Conservation (phyloP, 2,329 filamentous ascomycete species). For the Diaporthe caulivora region DNA sequence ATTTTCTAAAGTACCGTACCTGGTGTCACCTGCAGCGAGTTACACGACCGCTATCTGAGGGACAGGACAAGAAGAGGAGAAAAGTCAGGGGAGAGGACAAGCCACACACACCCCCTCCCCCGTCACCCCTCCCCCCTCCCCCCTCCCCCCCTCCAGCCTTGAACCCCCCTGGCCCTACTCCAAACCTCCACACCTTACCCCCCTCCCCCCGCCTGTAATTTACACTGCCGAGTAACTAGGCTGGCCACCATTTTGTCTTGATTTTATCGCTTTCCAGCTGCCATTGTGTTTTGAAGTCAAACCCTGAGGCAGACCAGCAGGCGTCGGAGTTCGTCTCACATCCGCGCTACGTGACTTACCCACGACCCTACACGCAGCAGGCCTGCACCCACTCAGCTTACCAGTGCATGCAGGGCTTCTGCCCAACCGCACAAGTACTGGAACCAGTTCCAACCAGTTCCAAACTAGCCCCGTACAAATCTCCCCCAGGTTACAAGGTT, state of each 20-base stretch:
- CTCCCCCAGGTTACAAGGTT: constrained; percentile 1
- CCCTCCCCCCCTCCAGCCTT: background rate
- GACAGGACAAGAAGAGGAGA: background rate
- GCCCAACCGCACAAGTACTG: background rate
- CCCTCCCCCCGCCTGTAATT: constrained; percentile 1
- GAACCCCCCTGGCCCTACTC: background rate
- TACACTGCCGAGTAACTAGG: constrained; percentile 13
- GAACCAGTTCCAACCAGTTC: background rate
- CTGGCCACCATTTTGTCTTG: background rate
- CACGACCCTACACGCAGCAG: background rate
- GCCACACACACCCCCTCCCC: background rate
- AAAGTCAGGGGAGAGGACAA: background rate
- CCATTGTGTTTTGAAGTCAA: background rate
- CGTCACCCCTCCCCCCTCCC: background rate
- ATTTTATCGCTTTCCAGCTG: background rate
- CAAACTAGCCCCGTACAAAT: background rate
- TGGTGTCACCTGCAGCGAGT: too few relatives aligned
- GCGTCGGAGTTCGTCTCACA: constrained; percentile 26
- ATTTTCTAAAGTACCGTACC: background rate
- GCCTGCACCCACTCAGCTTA: too few relatives aligned
- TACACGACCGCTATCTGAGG: background rate
- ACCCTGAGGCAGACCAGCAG: constrained; percentile 5
- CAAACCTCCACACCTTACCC: background rate
- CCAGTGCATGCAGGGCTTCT: constrained; percentile 4
- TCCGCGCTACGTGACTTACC: background rate